A percentile compares a stretch with the other conserved stretches of the same genome.
phyloP scores from a whole-genome alignment of 805 yeast genomes.

The Spathaspora arborariae region DNA sequence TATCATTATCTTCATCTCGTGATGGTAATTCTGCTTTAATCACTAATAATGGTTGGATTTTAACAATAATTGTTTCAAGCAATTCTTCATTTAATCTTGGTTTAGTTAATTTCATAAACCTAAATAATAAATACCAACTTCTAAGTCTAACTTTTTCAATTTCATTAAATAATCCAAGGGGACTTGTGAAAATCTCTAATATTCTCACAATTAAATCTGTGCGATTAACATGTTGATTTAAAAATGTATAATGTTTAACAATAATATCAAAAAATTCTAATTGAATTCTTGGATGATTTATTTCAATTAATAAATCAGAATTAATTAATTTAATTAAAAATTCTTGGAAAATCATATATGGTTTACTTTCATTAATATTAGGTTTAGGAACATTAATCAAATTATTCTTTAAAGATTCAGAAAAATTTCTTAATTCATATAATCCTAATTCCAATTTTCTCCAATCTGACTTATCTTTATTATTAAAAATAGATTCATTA shows the following conservation, averaged over 20 bases:
- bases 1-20: constrained; percentile 54
- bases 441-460: constrained; percentile 81
- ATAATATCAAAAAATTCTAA: constrained; percentile 79
- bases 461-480: constrained; percentile 52
- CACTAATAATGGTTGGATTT: constrained; percentile 57
- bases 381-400: constrained; percentile 66
- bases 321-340: constrained; percentile 55
- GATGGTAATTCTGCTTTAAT: constrained; percentile 57
- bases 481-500: constrained; percentile 39
- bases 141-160: constrained; percentile 73
- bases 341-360: constrained; percentile 57
- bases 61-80: constrained; percentile 54
- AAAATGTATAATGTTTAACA: constrained; percentile 70
- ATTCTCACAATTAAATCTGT: constrained; percentile 49
- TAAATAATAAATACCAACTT: constrained; percentile 85
- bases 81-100: constrained; percentile 48
- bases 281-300: constrained; percentile 81
- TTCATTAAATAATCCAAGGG: constrained; percentile 75
- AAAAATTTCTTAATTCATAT: constrained; percentile 71
- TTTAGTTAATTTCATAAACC: constrained; percentile 75
- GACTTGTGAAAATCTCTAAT: constrained; percentile 73
- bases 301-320: constrained; percentile 39
- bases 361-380: constrained; percentile 62
- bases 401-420: constrained; percentile 77
- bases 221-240: constrained; percentile 36